Base-by-base conservation (phyloP, 2,329 filamentous ascomycete species). In the Ophiostoma novo-ulmi region DNA sequence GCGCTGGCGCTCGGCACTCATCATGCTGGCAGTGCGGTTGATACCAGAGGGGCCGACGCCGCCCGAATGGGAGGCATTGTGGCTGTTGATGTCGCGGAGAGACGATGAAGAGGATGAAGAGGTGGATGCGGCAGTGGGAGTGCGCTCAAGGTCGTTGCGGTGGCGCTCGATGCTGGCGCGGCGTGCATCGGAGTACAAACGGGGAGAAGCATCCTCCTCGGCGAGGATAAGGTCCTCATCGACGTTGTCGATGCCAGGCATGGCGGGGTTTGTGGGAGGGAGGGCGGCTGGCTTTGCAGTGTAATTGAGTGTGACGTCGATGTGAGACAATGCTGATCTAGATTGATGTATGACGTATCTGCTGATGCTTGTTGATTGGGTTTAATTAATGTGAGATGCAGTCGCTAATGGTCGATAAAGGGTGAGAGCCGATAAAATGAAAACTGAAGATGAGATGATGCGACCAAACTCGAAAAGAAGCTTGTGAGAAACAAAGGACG, bases 1-100 rank as follows among this genome's bases (percentile, higher is more conserved):
- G 22, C 87, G 86, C 74, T 91, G 86, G 71, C 89, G 83, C 77
- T 92, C 90, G 55, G 92, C 83, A 76, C 92, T 90, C 75, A 82
- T 81, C 73, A 88, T 84, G 4, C 89, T 92, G 5, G 87, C 83
- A n/a, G 88, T 77, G 69, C 88, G 84, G 76, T 85, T 88, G 80
- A 91, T 85, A 71, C 77, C 79, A 68, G 80, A 81, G 71, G 82
- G 78, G 70, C 76, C 76, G 31, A 75, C 76, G 11, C 75, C 78
- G 67, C 66, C 70, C 8, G 70, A n/a, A 0, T 58, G 26, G 14
- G 13, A n/a, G 5, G 38, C 14, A 13, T 1, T 26, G 36, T 3
- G 35, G 41, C 13, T 31, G 31, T 31, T 66, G 55, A 66, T 61
- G 70, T 82, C 61, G 38, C 68, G 52, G 71, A 82, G 81, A 0